These are phyloP conservation scores for Trichosporon inkin DNA, from an alignment of 1,284 basidiomycete genomes.

Conservation along the genomic window DNA sequence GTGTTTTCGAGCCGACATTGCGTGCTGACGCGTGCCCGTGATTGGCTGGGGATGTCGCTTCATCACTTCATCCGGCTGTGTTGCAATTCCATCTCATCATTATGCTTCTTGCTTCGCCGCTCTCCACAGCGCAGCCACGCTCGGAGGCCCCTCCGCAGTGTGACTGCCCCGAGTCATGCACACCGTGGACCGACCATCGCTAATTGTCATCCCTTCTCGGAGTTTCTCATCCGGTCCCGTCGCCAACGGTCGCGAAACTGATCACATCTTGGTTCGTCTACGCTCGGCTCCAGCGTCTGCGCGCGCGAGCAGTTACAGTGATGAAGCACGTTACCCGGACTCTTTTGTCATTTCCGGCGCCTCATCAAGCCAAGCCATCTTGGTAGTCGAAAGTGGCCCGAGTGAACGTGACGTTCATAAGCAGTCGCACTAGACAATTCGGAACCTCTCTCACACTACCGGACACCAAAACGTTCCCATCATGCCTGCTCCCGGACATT, in stretches of 20 bases:
- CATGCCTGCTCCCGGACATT: constrained; percentile 2
- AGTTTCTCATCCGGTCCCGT: constrained; percentile 2
- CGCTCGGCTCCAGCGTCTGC: no score
- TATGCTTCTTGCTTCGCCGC: not conserved
- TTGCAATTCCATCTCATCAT: constrained; percentile 1
- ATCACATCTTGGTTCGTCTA: not conserved
- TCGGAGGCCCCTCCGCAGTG: not conserved
- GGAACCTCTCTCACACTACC: not conserved
- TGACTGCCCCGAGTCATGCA: no score
- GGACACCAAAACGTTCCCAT: not conserved
- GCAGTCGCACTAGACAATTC: not conserved
- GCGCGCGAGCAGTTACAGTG: not conserved
- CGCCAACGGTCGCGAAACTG: not conserved
- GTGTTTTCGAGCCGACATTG: not conserved
- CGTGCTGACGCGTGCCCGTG: not conserved
- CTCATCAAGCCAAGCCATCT: not conserved
- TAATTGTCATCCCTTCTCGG: not conserved
- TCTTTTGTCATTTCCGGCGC: not conserved
- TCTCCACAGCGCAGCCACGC: not conserved
- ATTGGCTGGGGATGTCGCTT: not conserved
- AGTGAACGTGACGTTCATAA: not conserved
- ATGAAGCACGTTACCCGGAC: not conserved
- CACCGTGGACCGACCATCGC: no score
- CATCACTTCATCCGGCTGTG: not conserved
- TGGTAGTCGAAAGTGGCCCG: no score